Base-by-base conservation (phyloP, 176 grass and related monocot species). In the Oropetium thomaeum region DNA sequence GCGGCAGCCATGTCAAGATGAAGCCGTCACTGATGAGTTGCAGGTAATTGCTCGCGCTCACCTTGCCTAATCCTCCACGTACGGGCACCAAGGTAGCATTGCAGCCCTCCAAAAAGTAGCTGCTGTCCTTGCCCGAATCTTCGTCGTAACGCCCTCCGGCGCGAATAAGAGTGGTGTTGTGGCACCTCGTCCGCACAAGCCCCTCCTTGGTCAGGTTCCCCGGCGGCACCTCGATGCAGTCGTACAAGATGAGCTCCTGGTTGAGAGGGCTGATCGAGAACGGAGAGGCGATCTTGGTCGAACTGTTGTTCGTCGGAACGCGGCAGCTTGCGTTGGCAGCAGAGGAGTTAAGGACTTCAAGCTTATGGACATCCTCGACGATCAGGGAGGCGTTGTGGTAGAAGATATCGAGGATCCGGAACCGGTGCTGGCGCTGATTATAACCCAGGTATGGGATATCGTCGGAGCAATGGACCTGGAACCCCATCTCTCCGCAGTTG, bases 361-460 rank as follows among this genome's bases (percentile, higher is more conserved):
- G 48, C 65, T 77, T 77, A 51, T 28, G 59, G 49, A 49, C 6
- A 2, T 87, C 85, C 31, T 30, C 52, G 67, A 82, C 3, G 25
- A 67, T 5, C 39, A 82, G 32, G 14, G 85, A 82, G 5, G 0
- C 0, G 73, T 66, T 73, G 73, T 0, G 0, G 59, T 52, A 41
- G 66, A 66, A 87, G 73, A 87, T 72, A 29, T 67, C 0, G 10
- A 87, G 58, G 17, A 87, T 73, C 17, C 0, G 73, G 1, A 82
- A 5, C 6, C 0, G 0, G 0, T 0, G 1, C 0, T 2, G 0
- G 19, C 0, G 0, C 7, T 0, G 0, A 9, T 42, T 3, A 38
- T 2, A 34, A 0, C 71, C 85, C 13, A 82, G 19, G 58, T 57
- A 82, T 0, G 72, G 58, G 34, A 11, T 53, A n/a, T 1, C 0